Evolutionary conservation across 345 rosid genomes (phyloP).

Genomic region (Eucalyptus coolabah): DNA sequence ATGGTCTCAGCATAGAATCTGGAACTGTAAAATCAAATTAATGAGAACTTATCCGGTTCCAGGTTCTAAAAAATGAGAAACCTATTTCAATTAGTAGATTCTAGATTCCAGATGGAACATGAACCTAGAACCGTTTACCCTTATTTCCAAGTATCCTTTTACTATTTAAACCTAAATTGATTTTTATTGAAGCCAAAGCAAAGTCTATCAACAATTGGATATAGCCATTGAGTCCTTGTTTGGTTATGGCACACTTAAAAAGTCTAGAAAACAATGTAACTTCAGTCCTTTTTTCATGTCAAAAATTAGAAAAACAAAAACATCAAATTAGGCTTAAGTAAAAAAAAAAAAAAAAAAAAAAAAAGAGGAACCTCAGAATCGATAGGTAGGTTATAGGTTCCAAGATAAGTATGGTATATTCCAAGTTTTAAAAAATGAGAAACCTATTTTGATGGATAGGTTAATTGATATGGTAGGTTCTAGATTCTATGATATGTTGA

Average conservation of each 20-base stretch:
- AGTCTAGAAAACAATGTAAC: not conserved
- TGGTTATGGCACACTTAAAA: not conserved
- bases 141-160: not conserved
- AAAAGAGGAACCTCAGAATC: not conserved
- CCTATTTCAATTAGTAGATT: no score
- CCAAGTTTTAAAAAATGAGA: no score
- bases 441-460: not conserved
- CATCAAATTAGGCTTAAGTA: not conserved
- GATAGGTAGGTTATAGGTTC: no score
- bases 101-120: not conserved
- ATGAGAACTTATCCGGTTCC: not conserved
- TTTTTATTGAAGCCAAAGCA: not conserved
- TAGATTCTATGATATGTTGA: no score
- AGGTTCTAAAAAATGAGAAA: no score
- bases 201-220: not conserved
- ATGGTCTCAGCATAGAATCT: no score
- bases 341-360: no score
- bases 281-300: not conserved
- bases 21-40: no score
- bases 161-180: not conserved
- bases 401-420: no score
- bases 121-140: not conserved
- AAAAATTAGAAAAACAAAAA: no score
- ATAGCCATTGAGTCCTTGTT: not conserved
- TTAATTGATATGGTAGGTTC: no score